Conservation (phyloP, 345 rosid species). For the sweet orange (Citrus sinensis) region DVS_A1.0 CM039162.1:20107001-20107500, state of each 20-base stretch:
- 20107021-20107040: conserved; percentile 61
- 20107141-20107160: conserved; percentile 83
- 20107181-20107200: conserved; percentile 55
- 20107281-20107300: background rate
- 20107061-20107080: conserved; percentile 56
- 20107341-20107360: background rate
- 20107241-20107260: conserved; percentile 28
- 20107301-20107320: background rate
- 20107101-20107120: conserved; percentile 61
- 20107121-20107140: conserved; percentile 69
- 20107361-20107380: background rate
- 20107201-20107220: conserved; percentile 13
- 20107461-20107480: background rate
- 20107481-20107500: background rate
- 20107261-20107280: conserved; percentile 9
- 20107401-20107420: background rate
- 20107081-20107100: conserved; percentile 59
- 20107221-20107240: conserved; percentile 16
- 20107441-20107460: background rate
- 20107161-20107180: conserved; percentile 65
- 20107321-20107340: background rate
- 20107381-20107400: background rate
- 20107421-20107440: background rate
- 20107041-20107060: conserved; percentile 64
- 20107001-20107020: conserved; percentile 60